These are phyloP conservation scores for Isabelozyma heimii DNA, from an alignment of 805 yeast genomes.

Conservation along the genomic window DNA sequence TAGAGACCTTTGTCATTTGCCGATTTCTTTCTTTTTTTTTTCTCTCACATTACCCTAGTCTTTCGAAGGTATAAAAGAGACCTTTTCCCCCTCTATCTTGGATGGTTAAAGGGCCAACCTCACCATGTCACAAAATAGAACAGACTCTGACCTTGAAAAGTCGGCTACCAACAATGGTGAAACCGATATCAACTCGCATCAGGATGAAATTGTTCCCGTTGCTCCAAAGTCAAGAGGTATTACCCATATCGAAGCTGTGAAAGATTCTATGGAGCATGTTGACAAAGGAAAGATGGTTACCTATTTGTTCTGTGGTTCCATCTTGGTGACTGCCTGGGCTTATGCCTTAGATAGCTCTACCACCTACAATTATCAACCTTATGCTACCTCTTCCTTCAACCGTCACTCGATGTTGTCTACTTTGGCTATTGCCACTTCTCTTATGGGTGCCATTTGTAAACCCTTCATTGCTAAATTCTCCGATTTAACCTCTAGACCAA, in stretches of 20 bases:
- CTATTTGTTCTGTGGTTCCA: constrained; percentile 7
- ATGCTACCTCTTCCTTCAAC: constrained; percentile 19
- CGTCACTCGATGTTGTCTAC: constrained; percentile 19
- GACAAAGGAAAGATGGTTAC: constrained; percentile 11
- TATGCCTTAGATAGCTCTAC: constrained; percentile 26
- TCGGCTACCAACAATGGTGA: not conserved
- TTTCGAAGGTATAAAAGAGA: too few relatives aligned
- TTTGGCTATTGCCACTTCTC: constrained; percentile 15
- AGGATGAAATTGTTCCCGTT: not conserved
- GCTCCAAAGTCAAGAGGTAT: constrained; percentile 16
- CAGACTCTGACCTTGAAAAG: not conserved
- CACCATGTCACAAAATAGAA: not conserved
- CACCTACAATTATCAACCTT: constrained; percentile 32
- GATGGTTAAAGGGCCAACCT: too few relatives aligned
- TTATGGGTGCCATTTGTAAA: constrained; percentile 17
- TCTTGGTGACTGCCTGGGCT: constrained; percentile 23
- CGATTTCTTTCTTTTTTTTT: not conserved
- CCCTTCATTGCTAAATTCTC: constrained; percentile 24
- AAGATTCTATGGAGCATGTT: constrained; percentile 9
- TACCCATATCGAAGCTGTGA: constrained; percentile 20
- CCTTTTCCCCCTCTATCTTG: too few relatives aligned
- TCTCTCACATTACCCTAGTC: too few relatives aligned
- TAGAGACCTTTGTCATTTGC: not conserved
- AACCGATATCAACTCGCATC: not conserved
- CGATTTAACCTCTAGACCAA: constrained; percentile 21